A percentile compares a stretch with the other conserved stretches of the same genome.
These are phyloP conservation scores for Arabis hirsuta DNA, from an alignment of 345 rosid genomes.

Conservation along the genomic window DNA sequence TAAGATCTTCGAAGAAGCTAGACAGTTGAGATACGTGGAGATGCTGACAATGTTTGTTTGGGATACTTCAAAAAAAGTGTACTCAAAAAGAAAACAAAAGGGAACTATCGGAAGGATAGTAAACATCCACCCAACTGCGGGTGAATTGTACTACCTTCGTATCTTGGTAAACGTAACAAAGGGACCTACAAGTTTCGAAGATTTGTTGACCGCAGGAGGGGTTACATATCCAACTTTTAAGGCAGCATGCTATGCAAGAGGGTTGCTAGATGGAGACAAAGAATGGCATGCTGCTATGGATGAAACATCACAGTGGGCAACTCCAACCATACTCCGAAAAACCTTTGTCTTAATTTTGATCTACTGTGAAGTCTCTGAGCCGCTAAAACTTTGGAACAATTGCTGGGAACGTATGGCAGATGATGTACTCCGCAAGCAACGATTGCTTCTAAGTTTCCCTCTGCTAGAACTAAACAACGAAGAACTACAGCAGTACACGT, in stretches of 20 bases:
- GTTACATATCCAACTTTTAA: not conserved
- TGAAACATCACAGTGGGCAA: no score
- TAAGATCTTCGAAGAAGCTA: not conserved
- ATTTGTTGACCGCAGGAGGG: not conserved
- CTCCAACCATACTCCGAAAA: no score
- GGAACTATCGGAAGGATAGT: not conserved
- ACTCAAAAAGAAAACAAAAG: not conserved
- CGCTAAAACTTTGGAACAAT: not conserved
- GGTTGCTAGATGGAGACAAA: conserved; percentile 3
- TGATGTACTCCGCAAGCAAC: not conserved
- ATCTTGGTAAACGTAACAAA: not conserved
- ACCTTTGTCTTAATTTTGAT: not conserved
- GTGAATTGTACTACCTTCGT: not conserved
- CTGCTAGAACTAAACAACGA: not conserved
- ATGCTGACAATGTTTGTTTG: not conserved
- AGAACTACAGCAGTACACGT: not conserved
- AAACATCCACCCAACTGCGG: not conserved
- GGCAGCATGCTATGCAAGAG: not conserved
- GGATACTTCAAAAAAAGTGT: not conserved
- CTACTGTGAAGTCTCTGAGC: not conserved
- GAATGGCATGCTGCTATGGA: conserved; percentile 16
- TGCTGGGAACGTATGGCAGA: not conserved
- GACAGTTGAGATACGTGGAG: not conserved
- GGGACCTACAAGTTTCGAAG: not conserved
- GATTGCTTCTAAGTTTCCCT: not conserved